Percentiles rank a stretch among this genome's conserved stretches.
Evolutionary conservation across 805 yeast species (phyloP).

Genomic region (Starmerella lactis-condensi): DNA sequence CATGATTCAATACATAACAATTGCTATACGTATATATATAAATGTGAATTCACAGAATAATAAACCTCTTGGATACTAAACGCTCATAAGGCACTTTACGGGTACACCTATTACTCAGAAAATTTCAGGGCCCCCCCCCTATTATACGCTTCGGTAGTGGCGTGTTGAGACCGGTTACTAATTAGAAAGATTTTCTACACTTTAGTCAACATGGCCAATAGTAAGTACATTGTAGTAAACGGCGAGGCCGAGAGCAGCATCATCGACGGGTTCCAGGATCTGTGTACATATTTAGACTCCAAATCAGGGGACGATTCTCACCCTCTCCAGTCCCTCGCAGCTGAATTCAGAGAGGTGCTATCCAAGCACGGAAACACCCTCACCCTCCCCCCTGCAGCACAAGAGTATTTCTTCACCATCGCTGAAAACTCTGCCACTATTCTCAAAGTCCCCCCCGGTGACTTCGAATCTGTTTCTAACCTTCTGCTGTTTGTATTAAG

Average conservation of each 20-base stretch:
- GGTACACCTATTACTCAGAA: too few relatives aligned
- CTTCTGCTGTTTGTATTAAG: conserved; percentile 23
- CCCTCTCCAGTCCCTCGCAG: conserved; percentile 17
- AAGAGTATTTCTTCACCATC: conserved; percentile 19
- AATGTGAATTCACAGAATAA: too few relatives aligned
- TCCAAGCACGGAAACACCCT: conserved; percentile 9
- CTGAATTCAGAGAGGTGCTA: conserved; percentile 13
- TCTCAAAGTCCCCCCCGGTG: conserved; percentile 21
- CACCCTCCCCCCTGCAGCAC: conserved; percentile 8
- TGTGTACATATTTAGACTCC: conserved; percentile 23
- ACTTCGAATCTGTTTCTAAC: conserved; percentile 26
- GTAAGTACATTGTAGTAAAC: conserved; percentile 23
- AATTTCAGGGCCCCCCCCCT: too few relatives aligned
- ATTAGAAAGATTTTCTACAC: too few relatives aligned
- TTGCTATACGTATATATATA: too few relatives aligned
- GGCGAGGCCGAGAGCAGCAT: conserved; percentile 20
- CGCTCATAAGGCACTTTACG: too few relatives aligned
- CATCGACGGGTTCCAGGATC: conserved; percentile 22
- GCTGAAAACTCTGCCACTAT: conserved; percentile 19
- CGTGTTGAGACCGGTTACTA: too few relatives aligned
- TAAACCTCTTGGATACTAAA: too few relatives aligned
- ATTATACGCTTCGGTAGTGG: too few relatives aligned
- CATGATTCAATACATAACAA: too few relatives aligned
- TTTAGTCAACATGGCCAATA: too few relatives aligned
- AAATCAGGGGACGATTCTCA: conserved; percentile 17